Conservation (phyloP, 2,329 filamentous ascomycete genomes). For the Xylariaceae sp. region DNA sequence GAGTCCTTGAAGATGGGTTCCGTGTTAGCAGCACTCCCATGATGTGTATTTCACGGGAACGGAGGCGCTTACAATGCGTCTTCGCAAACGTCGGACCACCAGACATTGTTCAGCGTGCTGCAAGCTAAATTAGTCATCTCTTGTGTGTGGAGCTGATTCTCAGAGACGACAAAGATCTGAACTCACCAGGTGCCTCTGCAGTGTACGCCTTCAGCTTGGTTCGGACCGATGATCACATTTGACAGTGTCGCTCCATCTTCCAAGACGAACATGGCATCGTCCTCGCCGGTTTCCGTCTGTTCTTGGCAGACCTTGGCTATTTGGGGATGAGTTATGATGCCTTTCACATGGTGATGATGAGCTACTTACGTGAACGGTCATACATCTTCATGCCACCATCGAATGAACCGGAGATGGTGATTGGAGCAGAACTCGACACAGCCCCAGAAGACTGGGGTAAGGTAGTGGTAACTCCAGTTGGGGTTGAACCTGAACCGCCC, state of each 20-base stretch:
- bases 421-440: conserved; percentile 12
- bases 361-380: conserved; percentile 12
- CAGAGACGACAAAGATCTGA: too few relatives aligned
- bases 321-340: neutral
- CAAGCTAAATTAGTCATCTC: too few relatives aligned
- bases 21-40: too few relatives aligned
- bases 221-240: neutral
- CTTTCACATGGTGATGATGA: too few relatives aligned
- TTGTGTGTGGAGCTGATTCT: too few relatives aligned
- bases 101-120: conserved; percentile 8
- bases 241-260: neutral
- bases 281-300: neutral
- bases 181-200: too few relatives aligned
- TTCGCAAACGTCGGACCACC: conserved; percentile 39
- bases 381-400: conserved; percentile 22
- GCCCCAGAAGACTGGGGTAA: conserved; percentile 8
- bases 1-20: conserved; percentile 18
- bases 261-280: neutral
- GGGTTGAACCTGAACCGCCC: neutral
- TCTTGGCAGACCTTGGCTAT: neutral
- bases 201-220: too few relatives aligned
- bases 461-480: conserved; percentile 9
- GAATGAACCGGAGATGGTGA: conserved; percentile 18
- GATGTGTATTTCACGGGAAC: too few relatives aligned
- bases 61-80: conserved; percentile 21